These are phyloP conservation scores for Terana coerulea DNA, from an alignment of 768 basidiomycete species.

Conservation along the genomic window DNA sequence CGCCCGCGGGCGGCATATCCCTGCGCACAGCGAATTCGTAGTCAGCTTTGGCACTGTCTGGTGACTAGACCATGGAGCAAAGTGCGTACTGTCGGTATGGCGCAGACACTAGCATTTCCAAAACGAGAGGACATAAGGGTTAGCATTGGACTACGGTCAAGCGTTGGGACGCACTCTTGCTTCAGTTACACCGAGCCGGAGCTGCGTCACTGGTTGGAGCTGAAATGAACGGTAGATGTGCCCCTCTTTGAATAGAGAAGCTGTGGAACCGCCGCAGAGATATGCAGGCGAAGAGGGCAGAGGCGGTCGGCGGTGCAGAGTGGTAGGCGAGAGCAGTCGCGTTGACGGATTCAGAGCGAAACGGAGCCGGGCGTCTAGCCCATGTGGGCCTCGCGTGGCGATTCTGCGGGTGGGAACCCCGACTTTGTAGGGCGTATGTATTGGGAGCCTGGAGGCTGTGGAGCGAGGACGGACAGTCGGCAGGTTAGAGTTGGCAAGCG, in stretches of 20 bases:
- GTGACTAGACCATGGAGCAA: slow-evolving; percentile 16
- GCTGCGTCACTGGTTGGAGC: background rate
- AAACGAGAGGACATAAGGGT: background rate
- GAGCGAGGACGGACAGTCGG: no score
- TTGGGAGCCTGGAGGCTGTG: no score
- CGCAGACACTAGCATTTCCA: slow-evolving; percentile 51
- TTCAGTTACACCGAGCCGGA: background rate
- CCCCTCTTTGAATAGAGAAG: no score
- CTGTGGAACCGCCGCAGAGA: slow-evolving; percentile 1
- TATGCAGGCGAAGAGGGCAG: background rate
- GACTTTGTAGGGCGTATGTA: no score
- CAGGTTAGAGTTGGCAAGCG: no score
- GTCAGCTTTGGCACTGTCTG: slow-evolving; percentile 7
- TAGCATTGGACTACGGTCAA: background rate
- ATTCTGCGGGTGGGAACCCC: no score
- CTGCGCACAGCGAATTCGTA: slow-evolving; percentile 38
- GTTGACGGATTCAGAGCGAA: slow-evolving; percentile 4
- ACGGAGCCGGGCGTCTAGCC: background rate
- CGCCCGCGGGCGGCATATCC: slow-evolving; percentile 93
- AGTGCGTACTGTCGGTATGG: slow-evolving; percentile 62
- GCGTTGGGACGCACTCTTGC: slow-evolving; percentile 8
- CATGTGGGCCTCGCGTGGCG: background rate
- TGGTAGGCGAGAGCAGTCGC: background rate
- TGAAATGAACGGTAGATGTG: background rate
- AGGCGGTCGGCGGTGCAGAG: background rate